phyloP scores from a whole-genome alignment of 352 stramenopile species.

The Phytophthora idaei region DNA sequence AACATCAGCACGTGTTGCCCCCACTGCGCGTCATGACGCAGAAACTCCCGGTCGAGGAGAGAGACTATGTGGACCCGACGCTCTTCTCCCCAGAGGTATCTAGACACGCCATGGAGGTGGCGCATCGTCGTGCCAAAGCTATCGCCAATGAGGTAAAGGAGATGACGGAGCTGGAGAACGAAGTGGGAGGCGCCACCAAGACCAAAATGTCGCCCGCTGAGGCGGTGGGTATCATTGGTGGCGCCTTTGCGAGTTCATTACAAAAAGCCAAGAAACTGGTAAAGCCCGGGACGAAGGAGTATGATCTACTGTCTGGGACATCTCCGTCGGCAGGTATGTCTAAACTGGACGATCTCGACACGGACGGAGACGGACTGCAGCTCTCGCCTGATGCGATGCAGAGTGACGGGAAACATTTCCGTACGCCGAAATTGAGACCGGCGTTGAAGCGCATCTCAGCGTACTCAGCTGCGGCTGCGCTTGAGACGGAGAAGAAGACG shows the following conservation, averaged over 20 bases:
- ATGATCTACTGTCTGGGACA: slow-evolving; percentile 67
- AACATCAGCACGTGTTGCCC: slow-evolving; percentile 42
- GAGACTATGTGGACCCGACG: slow-evolving; percentile 78
- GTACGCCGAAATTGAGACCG: slow-evolving; percentile 49
- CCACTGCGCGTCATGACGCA: slow-evolving; percentile 48
- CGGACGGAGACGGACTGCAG: slow-evolving; percentile 83
- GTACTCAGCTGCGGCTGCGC: slow-evolving; percentile 47
- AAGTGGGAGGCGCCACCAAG: slow-evolving; percentile 17
- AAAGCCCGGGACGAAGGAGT: slow-evolving; percentile 60
- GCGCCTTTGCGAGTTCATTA: slow-evolving; percentile 67
- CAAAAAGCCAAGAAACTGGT: slow-evolving; percentile 66
- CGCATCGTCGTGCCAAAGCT: slow-evolving; percentile 71
- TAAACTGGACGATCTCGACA: slow-evolving; percentile 78
- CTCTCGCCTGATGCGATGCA: slow-evolving; percentile 72
- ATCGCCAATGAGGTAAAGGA: slow-evolving; percentile 82
- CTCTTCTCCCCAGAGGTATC: slow-evolving; percentile 86
- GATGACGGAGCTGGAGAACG: slow-evolving; percentile 55
- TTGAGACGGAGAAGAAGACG: slow-evolving; percentile 52
- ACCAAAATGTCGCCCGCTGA: slow-evolving; percentile 64
- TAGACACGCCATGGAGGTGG: slow-evolving; percentile 83
- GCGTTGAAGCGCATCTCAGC: slow-evolving; percentile 83
- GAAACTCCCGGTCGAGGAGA: slow-evolving; percentile 46
- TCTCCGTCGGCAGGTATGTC: slow-evolving; percentile 49
- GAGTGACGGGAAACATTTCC: slow-evolving; percentile 67
- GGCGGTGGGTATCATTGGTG: slow-evolving; percentile 65